A percentile compares a stretch with the other conserved stretches of the same genome.
Evolutionary conservation across 1,284 basidiomycete species (phyloP).

Genomic region (Sanghuangporus baumii): DNA sequence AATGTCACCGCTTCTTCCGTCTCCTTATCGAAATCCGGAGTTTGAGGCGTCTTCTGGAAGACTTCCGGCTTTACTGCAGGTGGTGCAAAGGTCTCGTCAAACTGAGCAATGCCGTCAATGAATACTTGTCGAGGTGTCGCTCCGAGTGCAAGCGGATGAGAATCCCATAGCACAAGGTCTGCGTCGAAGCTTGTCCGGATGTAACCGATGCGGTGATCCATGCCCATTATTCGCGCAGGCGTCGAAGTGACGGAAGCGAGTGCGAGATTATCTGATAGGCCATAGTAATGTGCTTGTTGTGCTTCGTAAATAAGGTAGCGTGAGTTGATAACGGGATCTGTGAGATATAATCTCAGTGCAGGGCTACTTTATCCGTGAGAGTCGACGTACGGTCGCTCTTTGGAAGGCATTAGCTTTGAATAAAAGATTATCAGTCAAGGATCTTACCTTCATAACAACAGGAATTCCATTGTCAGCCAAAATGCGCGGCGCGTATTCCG

Average conservation of each 20-base stretch:
- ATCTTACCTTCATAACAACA: constrained; percentile 70
- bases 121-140: constrained; percentile 69
- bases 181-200: constrained; percentile 53
- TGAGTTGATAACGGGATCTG: constrained; percentile 67
- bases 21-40: constrained; percentile 58
- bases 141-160: constrained; percentile 72
- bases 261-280: constrained; percentile 53
- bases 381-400: constrained; percentile 24
- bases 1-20: constrained; percentile 47
- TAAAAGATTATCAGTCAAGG: not conserved
- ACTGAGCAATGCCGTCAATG: constrained; percentile 65
- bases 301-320: constrained; percentile 81
- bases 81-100: constrained; percentile 37
- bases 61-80: constrained; percentile 37
- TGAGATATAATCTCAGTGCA: not conserved
- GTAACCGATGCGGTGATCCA: constrained; percentile 79
- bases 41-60: constrained; percentile 45
- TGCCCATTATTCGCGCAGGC: constrained; percentile 71
- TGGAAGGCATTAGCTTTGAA: constrained; percentile 22
- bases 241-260: constrained; percentile 76
- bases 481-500: constrained; percentile 80
- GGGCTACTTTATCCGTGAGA: not conserved
- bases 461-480: constrained; percentile 68
- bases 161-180: constrained; percentile 67
- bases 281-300: constrained; percentile 82